Evolutionary conservation across 306 rosid species (phyloP).

Genomic region (Cicer judaicum): DNA sequence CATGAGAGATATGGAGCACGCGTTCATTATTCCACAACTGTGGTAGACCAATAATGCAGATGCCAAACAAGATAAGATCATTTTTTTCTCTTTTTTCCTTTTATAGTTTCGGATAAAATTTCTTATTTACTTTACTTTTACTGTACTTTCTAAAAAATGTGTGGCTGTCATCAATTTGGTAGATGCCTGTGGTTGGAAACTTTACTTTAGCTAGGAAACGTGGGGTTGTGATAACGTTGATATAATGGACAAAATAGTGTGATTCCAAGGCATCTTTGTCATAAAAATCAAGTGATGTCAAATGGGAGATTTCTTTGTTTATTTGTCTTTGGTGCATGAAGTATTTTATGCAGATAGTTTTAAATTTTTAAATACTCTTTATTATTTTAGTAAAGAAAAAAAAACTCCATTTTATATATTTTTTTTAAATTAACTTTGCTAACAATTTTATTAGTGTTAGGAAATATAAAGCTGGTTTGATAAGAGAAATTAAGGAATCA

Average conservation of each 20-base stretch:
- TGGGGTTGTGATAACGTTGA: background rate
- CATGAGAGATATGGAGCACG: background rate
- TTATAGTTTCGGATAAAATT: conserved; percentile 13
- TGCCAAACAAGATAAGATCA: conserved; percentile 4
- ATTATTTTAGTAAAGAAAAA: too few relatives aligned
- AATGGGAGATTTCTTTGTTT: background rate
- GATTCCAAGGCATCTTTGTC: background rate
- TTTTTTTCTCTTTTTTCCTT: background rate
- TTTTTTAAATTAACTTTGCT: too few relatives aligned
- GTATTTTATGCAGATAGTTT: background rate
- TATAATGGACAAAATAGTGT: background rate
- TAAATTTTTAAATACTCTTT: too few relatives aligned
- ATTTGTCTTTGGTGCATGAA: background rate
- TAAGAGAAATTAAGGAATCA: too few relatives aligned
- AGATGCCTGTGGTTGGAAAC: background rate
- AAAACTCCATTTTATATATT: too few relatives aligned
- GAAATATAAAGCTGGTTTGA: too few relatives aligned
- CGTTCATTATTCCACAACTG: conserved; percentile 21
- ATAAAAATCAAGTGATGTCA: background rate
- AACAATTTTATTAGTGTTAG: too few relatives aligned
- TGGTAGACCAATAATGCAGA: conserved; percentile 40
- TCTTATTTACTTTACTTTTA: background rate
- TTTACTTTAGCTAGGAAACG: conserved; percentile 16
- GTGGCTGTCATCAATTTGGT: conserved; percentile 21
- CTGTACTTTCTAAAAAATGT: background rate